These are phyloP conservation scores for Pharnaceum exiguum DNA, from an alignment of 148 eudicot species.

Conservation along the genomic window DNA sequence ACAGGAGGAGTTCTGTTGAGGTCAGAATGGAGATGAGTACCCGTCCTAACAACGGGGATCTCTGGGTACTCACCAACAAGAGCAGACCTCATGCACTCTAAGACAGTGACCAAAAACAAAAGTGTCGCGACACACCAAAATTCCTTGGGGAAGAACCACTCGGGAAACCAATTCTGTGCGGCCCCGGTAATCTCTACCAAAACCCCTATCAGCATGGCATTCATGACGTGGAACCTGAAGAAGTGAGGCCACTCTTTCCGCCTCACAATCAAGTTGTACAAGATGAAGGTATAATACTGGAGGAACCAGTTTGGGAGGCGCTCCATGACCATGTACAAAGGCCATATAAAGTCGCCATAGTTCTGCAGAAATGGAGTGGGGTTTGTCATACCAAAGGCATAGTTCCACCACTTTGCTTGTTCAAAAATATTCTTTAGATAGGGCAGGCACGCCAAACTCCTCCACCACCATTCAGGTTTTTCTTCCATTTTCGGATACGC, in stretches of 20 bases:
- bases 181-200: slow-evolving; percentile 57
- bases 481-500: slow-evolving; percentile 68
- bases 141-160: slow-evolving; percentile 54
- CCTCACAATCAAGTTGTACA: slow-evolving; percentile 75
- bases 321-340: slow-evolving; percentile 53
- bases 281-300: slow-evolving; percentile 64
- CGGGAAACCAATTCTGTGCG: slow-evolving; percentile 60
- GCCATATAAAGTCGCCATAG: slow-evolving; percentile 57
- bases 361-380: slow-evolving; percentile 73
- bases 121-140: slow-evolving; percentile 63
- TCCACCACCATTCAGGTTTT: slow-evolving; percentile 89
- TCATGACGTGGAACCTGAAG: slow-evolving; percentile 83
- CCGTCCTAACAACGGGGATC: slow-evolving; percentile 72
- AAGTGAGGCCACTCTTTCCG: slow-evolving; percentile 92
- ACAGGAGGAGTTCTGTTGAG: slow-evolving; percentile 12
- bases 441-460: slow-evolving; percentile 74
- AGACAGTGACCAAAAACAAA: slow-evolving; percentile 39
- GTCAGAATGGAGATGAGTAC: slow-evolving; percentile 56
- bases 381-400: slow-evolving; percentile 72
- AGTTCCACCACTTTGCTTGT: slow-evolving; percentile 92
- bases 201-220: slow-evolving; percentile 79
- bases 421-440: slow-evolving; percentile 80
- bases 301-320: slow-evolving; percentile 68
- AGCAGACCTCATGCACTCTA: slow-evolving; percentile 56
- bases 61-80: slow-evolving; percentile 65